These are phyloP conservation scores for Zygoascus ofunaensis DNA, from an alignment of 805 yeast genomes.

Conservation along the genomic window DNA sequence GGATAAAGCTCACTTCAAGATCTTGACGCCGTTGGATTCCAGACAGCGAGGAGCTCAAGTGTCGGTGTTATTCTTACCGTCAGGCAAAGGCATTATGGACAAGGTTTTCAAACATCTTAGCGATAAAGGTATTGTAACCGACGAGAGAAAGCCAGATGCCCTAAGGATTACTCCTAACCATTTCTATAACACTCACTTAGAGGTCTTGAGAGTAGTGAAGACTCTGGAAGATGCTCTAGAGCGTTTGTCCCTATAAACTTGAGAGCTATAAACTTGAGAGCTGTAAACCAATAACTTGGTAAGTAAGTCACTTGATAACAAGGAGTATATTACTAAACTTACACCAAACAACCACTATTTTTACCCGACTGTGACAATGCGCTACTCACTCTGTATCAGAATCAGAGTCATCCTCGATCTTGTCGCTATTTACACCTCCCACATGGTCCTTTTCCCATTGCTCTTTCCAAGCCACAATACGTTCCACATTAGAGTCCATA, in stretches of 20 bases:
- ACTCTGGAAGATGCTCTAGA: slow-evolving; percentile 33
- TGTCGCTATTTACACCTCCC: neutral
- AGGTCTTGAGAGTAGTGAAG: slow-evolving; percentile 42
- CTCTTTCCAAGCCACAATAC: slow-evolving; percentile 65
- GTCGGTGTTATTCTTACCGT: slow-evolving; percentile 57
- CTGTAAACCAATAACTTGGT: no score
- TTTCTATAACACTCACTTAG: slow-evolving; percentile 66
- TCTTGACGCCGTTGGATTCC: slow-evolving; percentile 61
- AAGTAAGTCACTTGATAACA: no score
- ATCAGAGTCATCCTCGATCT: neutral
- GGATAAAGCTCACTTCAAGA: slow-evolving; percentile 41
- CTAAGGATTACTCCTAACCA: slow-evolving; percentile 83
- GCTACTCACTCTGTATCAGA: neutral
- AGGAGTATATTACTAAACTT: neutral
- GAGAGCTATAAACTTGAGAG: no score
- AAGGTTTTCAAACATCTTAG: slow-evolving; percentile 42
- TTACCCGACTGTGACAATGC: no score
- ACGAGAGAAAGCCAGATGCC: slow-evolving; percentile 87
- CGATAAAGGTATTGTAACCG: slow-evolving; percentile 61
- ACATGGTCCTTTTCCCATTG: slow-evolving; percentile 56
- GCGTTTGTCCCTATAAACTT: neutral
- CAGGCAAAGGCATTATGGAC: slow-evolving; percentile 50
- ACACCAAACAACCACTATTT: neutral
- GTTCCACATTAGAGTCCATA: slow-evolving; percentile 71
- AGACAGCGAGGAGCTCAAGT: slow-evolving; percentile 72